Evolutionary conservation across 495 filamentous ascomycete genomes (phyloP), one percentile per base, ranked within the genome.

Genomic region (Mycothermus thermophilus): DNA sequence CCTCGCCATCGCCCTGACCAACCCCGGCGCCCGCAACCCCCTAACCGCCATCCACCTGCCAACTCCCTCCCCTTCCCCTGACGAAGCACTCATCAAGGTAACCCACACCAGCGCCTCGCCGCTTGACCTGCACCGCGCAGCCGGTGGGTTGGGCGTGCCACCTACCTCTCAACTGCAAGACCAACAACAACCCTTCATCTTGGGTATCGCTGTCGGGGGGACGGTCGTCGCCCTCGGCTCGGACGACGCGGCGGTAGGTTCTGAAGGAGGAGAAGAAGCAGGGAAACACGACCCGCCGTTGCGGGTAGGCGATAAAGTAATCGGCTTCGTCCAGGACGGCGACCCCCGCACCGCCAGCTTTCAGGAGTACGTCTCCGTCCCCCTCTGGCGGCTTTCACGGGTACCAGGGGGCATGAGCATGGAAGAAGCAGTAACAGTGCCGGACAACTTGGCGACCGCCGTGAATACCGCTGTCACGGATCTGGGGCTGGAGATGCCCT

Each of bases 81-180:
- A 46, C 26, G 64, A 68, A 38, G 51, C 63, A 25, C 41, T 50
- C 11, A 40, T 69, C 19, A 47, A 57, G 22, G 55, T 64, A 4
- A 45, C 62, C 34, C 71, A 63, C 63, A 71, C 66, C 4, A 52
- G 66, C 12, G 69, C 69, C 10, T 64, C 64, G 11, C 70, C 70
- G 0, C 51, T 73, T 1, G 67, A 73, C 44, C 52, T 73, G 20
- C 70, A 73, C 48, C 62, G 69, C 42, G 63, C 60, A 25, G 65
- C 67, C 39, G 63, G 68, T 24, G 66, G 63, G n/a, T n/a, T n/a
- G n/a, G n/a, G n/a, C n/a, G n/a, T n/a, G n/a, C n/a, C n/a, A n/a
- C 6, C 49, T 73, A 1, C 33, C 64, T 3, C 46, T 69, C 18
- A 45, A 33, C 3, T 2, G n/a, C n/a, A 44, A 50, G 10, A 48